A percentile compares a stretch with the other conserved stretches of the same genome.
phyloP scores from a whole-genome alignment of 257 asterid genomes.

The Fraxinus americana region DNA sequence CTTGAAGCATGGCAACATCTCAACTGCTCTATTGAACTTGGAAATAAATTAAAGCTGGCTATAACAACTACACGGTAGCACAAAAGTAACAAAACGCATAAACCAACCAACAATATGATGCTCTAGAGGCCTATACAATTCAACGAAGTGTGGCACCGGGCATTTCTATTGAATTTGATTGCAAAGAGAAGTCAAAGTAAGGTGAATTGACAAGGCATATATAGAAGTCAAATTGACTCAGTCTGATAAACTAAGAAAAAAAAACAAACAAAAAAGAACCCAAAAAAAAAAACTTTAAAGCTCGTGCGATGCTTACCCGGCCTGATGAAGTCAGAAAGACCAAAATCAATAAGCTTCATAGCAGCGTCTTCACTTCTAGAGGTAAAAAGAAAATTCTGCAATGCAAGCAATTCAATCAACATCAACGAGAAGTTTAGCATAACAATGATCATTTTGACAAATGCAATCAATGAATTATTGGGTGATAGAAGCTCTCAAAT shows the following conservation, averaged over 20 bases:
- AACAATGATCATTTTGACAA: constrained; percentile 19
- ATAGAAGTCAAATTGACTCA: not conserved
- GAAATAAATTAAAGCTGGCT: not conserved
- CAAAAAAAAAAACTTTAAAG: no score
- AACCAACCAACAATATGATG: not conserved
- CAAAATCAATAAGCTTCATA: constrained; percentile 95
- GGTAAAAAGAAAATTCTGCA: constrained; percentile 85
- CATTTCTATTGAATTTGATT: not conserved
- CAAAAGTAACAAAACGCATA: not conserved
- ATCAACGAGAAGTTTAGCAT: constrained; percentile 24
- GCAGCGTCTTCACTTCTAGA: constrained; percentile 89
- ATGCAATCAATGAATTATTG: constrained; percentile 8
- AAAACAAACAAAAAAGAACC: not conserved
- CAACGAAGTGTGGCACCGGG: not conserved
- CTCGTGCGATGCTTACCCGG: constrained; percentile 55
- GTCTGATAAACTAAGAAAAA: not conserved
- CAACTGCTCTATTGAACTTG: not conserved
- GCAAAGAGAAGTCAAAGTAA: not conserved
- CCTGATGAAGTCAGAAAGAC: constrained; percentile 93
- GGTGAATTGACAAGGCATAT: not conserved
- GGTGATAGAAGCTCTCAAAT: constrained; percentile 17
- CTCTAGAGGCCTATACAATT: not conserved
- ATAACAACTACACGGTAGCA: not conserved
- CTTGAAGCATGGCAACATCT: constrained; percentile 19
- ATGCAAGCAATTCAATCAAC: constrained; percentile 23